These are phyloP conservation scores for Phyllosticta citriasiana DNA, from an alignment of 2,329 filamentous ascomycete genomes.

Conservation along the genomic window DNA sequence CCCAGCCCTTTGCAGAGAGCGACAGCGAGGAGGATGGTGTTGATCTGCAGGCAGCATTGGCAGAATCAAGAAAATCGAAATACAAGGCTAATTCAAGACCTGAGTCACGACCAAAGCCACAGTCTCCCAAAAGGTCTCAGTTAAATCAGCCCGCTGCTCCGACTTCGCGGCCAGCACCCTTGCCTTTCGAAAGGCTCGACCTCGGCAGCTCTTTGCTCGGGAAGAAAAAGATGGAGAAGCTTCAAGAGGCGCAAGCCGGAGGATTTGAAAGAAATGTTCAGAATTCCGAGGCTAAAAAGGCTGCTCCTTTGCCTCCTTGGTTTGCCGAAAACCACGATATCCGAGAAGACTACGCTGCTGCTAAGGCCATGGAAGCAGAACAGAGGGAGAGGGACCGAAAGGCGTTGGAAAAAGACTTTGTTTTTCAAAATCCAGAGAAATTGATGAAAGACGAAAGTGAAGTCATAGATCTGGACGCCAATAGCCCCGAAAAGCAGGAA, in stretches of 20 bases:
- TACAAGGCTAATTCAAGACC: conserved; percentile 15
- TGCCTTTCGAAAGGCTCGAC: conserved; percentile 78
- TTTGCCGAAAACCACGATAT: conserved; percentile 47
- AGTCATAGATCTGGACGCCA: conserved; percentile 38
- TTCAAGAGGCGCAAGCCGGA: conserved; percentile 47
- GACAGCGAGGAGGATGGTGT: conserved; percentile 63
- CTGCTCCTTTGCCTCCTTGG: conserved; percentile 64
- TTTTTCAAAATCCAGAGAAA: conserved; percentile 52
- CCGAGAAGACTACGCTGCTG: conserved; percentile 44
- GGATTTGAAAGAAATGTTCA: conserved; percentile 51
- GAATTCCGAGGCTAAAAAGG: conserved; percentile 33
- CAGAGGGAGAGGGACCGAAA: conserved; percentile 47
- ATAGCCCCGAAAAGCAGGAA: conserved; percentile 32
- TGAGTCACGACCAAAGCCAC: conserved; percentile 9
- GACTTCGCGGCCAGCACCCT: conserved; percentile 53
- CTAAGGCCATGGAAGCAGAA: conserved; percentile 28
- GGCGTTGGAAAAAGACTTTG: conserved; percentile 47
- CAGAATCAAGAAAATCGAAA: conserved; percentile 53
- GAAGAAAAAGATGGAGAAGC: conserved; percentile 43
- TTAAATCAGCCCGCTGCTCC: conserved; percentile 25
- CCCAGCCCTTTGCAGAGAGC: conserved; percentile 29
- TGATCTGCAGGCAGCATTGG: conserved; percentile 67
- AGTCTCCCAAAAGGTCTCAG: conserved; percentile 4
- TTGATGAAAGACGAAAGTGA: conserved; percentile 44
- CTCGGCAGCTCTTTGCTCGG: conserved; percentile 52